Base-by-base conservation (phyloP, 306 rosid genomes). In the Medicago arabica region DNA sequence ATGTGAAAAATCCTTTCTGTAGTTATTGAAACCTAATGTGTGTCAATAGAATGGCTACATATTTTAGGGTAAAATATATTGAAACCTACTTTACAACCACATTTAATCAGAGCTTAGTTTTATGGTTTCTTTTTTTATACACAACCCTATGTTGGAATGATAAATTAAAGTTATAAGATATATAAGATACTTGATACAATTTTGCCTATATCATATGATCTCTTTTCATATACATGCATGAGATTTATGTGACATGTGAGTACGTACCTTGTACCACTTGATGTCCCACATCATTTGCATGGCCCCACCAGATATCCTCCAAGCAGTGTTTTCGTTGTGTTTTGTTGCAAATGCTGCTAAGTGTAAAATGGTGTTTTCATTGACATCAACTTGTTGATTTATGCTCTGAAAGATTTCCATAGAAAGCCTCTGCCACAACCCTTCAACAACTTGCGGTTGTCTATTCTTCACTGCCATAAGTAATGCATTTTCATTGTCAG, bases 271-370 rank as follows among this genome's bases (percentile, higher is more conserved):
- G 18, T 36, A 85, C 89, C 89, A 85, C n/a, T 83, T 79, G 76
- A 85, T 41, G 47, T 85, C 86, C 88, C 80, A 82, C 60, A 75
- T 64, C 82, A 85, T 70, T 67, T 85, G 86, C 75, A 82, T 23
- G 57, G 89, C 86, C 3, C 46, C 28, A 6, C 88, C 86, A 13
- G 76, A 68, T 17, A 76, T 69, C 14, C 14, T 65, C 89, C 89
- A 79, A 31, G 50, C 46, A 21, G 7, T 12, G 7, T 67, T 72
- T 28, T 71, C 55, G 2, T 0, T 31, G 28, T 41, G 15, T 1
- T 0, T 1, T 12, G 25, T 0, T 7, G 62, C 3, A 39, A 10
- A 41, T 18, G 87, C 87, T 6, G 82, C 84, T 2, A 80, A 63
- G 9, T 80, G 87, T 34, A 80, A 57, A 9, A 77, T 72, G 2